Evolutionary conservation across 371 early-diverging fungal species (phyloP).

Genomic region (Mortierella sp.): DNA sequence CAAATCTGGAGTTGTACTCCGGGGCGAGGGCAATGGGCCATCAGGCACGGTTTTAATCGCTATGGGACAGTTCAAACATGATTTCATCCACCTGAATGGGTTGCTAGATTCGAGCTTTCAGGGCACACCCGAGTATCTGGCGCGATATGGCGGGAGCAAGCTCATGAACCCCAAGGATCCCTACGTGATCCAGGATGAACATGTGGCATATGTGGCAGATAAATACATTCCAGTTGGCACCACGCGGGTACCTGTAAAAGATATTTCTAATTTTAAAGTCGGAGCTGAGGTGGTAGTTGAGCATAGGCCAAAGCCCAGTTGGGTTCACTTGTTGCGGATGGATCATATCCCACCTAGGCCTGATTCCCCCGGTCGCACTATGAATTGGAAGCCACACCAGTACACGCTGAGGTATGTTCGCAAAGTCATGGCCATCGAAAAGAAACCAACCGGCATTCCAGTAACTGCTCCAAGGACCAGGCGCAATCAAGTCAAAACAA

Average conservation of each 20-base stretch:
- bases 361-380: not conserved
- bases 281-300: conserved; percentile 33
- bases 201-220: conserved; percentile 12
- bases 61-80: conserved; percentile 36
- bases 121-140: conserved; percentile 31
- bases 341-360: conserved; percentile 34
- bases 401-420: conserved; percentile 27
- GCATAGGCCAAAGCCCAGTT: not conserved
- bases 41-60: conserved; percentile 33
- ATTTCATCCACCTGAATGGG: conserved; percentile 37
- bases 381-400: conserved; percentile 26
- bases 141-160: not conserved
- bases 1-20: conserved; percentile 35
- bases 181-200: conserved; percentile 19
- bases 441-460: not conserved
- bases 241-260: conserved; percentile 23
- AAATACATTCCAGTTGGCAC: conserved; percentile 37
- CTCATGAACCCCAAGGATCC: conserved; percentile 17
- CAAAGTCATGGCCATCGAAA: conserved; percentile 28
- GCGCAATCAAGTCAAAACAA: not conserved
- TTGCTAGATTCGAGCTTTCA: conserved; percentile 36
- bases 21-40: conserved; percentile 47
- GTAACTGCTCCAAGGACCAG: not conserved
- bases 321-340: conserved; percentile 30
- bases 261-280: conserved; percentile 23